Percentiles rank a stretch among this genome's conserved stretches.
These are phyloP conservation scores for Vitis labrusca DNA, from an alignment of 164 flowering plant genomes.

Conservation along the genomic window DNA sequence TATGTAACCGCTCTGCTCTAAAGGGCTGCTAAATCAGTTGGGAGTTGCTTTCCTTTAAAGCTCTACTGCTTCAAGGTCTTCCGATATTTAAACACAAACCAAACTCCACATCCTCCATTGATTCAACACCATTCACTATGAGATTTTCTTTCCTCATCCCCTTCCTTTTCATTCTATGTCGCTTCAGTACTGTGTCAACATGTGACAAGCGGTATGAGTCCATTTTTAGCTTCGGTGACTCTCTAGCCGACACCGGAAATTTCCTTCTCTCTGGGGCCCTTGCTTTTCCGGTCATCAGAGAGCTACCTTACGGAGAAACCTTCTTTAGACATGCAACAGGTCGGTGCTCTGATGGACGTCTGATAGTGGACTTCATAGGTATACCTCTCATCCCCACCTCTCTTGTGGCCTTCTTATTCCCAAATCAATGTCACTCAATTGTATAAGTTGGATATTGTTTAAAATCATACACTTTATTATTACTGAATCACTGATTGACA, in stretches of 20 bases:
- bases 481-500: no score
- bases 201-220: slow-evolving; percentile 26
- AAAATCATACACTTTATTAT: no score
- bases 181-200: slow-evolving; percentile 3
- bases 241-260: slow-evolving; percentile 62
- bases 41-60: not conserved
- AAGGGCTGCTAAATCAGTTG: not conserved
- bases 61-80: not conserved
- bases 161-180: slow-evolving; percentile 1
- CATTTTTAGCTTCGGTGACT: slow-evolving; percentile 59
- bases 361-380: slow-evolving; percentile 62
- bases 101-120: no score
- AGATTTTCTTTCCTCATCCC: not conserved
- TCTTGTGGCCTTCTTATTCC: not conserved
- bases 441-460: no score
- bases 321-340: slow-evolving; percentile 50
- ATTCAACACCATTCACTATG: not conserved
- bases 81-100: not conserved
- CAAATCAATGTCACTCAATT: no score
- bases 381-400: not conserved
- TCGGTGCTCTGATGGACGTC: slow-evolving; percentile 60
- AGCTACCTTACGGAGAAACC: slow-evolving; percentile 54
- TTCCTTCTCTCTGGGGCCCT: slow-evolving; percentile 30
- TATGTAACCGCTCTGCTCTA: not conserved
- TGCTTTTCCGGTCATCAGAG: slow-evolving; percentile 29